These are phyloP conservation scores for Macrolepiota dolichaula DNA, from an alignment of 768 basidiomycete genomes.

Conservation along the genomic window DNA sequence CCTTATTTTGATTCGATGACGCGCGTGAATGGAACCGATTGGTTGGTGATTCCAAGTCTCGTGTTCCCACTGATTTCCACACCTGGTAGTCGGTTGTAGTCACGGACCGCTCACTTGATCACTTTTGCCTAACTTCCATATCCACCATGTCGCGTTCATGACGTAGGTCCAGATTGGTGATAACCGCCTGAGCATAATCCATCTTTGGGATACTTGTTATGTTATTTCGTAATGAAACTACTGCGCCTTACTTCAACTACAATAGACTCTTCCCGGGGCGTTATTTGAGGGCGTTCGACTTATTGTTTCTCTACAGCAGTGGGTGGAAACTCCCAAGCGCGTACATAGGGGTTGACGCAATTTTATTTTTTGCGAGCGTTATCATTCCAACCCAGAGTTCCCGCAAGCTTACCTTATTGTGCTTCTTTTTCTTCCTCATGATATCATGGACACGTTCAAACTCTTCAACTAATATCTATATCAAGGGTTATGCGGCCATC, in stretches of 20 bases:
- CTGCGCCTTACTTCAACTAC: too few species aligned
- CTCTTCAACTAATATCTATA: not conserved
- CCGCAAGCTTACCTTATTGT: not conserved
- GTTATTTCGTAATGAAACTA: not conserved
- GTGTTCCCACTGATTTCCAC: conserved; percentile 7
- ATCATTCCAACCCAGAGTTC: not conserved
- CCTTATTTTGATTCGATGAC: conserved; percentile 9
- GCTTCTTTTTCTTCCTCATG: not conserved
- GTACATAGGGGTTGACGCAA: not conserved
- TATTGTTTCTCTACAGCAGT: not conserved
- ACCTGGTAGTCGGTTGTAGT: not conserved
- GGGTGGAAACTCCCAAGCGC: not conserved
- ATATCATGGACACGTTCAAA: not conserved
- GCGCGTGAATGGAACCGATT: conserved; percentile 6
- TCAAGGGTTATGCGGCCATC: too few species aligned
- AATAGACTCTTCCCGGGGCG: too few species aligned
- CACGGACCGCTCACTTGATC: not conserved
- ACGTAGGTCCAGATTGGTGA: conserved; percentile 1
- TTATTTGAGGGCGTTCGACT: not conserved
- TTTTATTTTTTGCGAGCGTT: not conserved
- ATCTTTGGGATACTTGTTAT: not conserved
- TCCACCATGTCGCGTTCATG: not conserved
- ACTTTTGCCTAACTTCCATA: not conserved
- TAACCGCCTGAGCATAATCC: not conserved
- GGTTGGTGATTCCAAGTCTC: conserved; percentile 6